Evolutionary conservation across 169 alveolate species (phyloP), one percentile per base, ranked within the genome.

Genomic region (Cytauxzoon felis): DNA sequence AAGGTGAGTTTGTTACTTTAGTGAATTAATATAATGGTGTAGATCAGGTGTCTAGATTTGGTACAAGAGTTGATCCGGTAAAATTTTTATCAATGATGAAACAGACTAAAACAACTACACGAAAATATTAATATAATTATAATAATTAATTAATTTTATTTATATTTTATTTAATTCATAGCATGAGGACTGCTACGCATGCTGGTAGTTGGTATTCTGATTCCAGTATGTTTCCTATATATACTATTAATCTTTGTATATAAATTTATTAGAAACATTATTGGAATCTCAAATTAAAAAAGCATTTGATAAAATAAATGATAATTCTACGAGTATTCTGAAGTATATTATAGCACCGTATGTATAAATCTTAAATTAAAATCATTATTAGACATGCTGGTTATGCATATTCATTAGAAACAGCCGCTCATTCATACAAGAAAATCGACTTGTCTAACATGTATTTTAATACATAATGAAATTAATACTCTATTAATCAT

Each of bases 141-240:
- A 6, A 56, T 56, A 47, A 13, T 36, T 42, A 21, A 23, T 8
- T 29, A 34, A 53, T 18, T 3, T 5, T 50, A 9, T 50, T 16
- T 16, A 11, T 48, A 48, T 48, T 48, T 48, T 16, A 18, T 13
- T 9, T 48, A 16, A 23, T 40, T 50, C 3, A 6, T 42, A 50
- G 58, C 29, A 53, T 67, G 87, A 90, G 97, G 61, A 58, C 26
- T 40, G 96, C 95, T 8, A 69, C 90, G 47, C 98, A 94, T 68
- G 93, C 97, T 23, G 97, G 96, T 13, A 75, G 93, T 48, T 94
- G 98, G 98, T 94, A 94, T 72, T 47, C 89, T 8, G 84, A 64
- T 57, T 73, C 70, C 27, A 59, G 91, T 85, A 62, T 57, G 81
- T 38, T 5, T 59, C 11, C 29, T 19, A 56, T 23, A 56, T n/a